Evolutionary conservation across 768 basidiomycete genomes (phyloP), one percentile per base, ranked within the genome.

Genomic region (Lentinula detonsa): DNA sequence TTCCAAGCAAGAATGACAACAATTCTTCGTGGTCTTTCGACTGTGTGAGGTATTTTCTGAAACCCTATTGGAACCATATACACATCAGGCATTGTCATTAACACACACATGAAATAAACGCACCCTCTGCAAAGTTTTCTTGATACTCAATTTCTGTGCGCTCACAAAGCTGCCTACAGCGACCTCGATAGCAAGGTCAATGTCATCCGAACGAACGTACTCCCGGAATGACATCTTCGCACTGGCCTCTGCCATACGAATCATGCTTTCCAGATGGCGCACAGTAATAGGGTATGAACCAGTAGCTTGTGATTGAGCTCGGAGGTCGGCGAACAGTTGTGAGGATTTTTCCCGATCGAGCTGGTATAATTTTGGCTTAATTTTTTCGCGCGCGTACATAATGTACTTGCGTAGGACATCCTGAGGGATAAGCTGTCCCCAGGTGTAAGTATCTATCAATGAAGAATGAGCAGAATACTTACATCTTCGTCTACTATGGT

Each of bases 251-350:
- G 93, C 85, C 96, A 98, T 98, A 43, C 97, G 89, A 74, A 99
- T 98, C 92, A 97, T 97, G 71, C 94, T 96, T 76, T 99, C 97
- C 61, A 99, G 75, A 70, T 98, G 97, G 60, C 97, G 92, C 53
- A 98, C 90, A 8, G 97, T 99, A 71, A 99, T 97, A 2, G 97
- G 97, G 75, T 93, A 97, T 21, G 96, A 98, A n/a, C 96, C 96
- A 1, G 97, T 99, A 18, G 94, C 94, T 67, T 94, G 79, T 4
- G 96, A 98, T 71, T 99, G 97, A 64, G 95, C 89, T 39, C 97
- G 88, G 34, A 99, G 81, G 72, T 99, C 97, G 21, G 93, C 88
- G 72, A 97, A 99, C 46, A 99, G 83, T n/a, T 87, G 82, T 5
- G 95, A 80, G 23, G 98, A 83, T 75, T 98, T 98, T 70, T 98